These are phyloP conservation scores for Fusarium brachygibbosum DNA, from an alignment of 2,329 filamentous ascomycete genomes.

Conservation along the genomic window DNA sequence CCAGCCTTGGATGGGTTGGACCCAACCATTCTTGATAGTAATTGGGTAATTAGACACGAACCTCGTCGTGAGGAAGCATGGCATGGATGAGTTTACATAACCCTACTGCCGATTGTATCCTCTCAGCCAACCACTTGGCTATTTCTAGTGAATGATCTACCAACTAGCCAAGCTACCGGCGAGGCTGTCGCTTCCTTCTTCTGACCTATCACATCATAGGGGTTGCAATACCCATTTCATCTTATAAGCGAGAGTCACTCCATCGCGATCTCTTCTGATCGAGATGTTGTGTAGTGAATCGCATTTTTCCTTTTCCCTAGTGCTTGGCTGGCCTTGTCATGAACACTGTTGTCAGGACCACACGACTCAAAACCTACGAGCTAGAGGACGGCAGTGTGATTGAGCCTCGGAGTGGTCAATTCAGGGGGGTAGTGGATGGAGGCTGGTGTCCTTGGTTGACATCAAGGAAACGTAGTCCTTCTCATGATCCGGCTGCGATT, in stretches of 20 bases:
- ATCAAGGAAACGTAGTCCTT: constrained; percentile 2
- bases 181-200: constrained; percentile 4
- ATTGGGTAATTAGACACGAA: not conserved
- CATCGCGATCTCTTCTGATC: constrained; percentile 23
- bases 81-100: constrained; percentile 3
- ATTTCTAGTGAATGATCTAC: constrained; percentile 22
- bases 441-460: constrained; percentile 3
- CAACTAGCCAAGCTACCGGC: constrained; percentile 15
- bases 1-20: constrained; percentile 2
- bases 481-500: not conserved
- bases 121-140: constrained; percentile 14
- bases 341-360: not conserved
- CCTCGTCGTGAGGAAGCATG: not conserved
- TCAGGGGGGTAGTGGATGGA: not conserved
- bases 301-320: constrained; percentile 5
- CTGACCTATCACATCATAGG: constrained; percentile 14
- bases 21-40: not conserved
- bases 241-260: not conserved
- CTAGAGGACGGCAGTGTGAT: not conserved
- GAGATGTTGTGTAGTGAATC: constrained; percentile 12
- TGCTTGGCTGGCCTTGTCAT: not conserved
- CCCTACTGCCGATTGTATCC: constrained; percentile 16
- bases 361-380: not conserved
- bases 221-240: constrained; percentile 11
- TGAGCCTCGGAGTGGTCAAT: not conserved